These are phyloP conservation scores for Aegilops speltoides DNA, from an alignment of 176 grass and related monocot species.

Conservation along the genomic window DNA sequence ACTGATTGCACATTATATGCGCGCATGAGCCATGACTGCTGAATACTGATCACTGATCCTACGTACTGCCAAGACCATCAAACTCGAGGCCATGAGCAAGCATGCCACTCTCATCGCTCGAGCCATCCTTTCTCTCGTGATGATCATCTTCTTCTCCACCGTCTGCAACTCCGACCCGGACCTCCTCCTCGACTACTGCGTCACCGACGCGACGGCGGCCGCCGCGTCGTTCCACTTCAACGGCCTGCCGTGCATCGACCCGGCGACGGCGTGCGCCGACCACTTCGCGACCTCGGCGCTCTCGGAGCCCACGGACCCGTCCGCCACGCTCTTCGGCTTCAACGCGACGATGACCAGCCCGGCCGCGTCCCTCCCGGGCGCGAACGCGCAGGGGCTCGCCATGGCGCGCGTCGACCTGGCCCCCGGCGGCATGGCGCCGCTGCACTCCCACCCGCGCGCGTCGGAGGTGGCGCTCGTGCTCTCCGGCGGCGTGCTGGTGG, in stretches of 20 bases:
- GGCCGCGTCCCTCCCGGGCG: constrained; percentile 38
- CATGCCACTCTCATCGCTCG: neutral
- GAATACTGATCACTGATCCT: neutral
- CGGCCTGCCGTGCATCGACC: constrained; percentile 62
- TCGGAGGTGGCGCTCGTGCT: constrained; percentile 57
- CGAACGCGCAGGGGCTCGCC: constrained; percentile 57
- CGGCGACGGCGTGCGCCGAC: constrained; percentile 18
- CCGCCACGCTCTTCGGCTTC: constrained; percentile 40
- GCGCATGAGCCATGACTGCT: neutral
- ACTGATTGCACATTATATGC: too few relatives aligned
- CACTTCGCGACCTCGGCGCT: constrained; percentile 61
- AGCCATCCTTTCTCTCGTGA: neutral
- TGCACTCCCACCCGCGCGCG: constrained; percentile 65
- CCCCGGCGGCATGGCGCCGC: constrained; percentile 48
- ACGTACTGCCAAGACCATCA: neutral
- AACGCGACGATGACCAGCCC: constrained; percentile 49
- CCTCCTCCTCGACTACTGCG: constrained; percentile 56
- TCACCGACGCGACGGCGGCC: constrained; percentile 25
- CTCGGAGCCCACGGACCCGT: constrained; percentile 16
- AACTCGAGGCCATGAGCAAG: too few relatives aligned
- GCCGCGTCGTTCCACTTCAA: constrained; percentile 34
- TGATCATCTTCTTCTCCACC: neutral
- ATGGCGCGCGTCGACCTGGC: constrained; percentile 56
- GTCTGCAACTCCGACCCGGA: constrained; percentile 43
- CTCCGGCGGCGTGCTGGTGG: constrained; percentile 42